These are phyloP conservation scores for Aspergillus sp. DNA, from an alignment of 2,329 filamentous ascomycete species.

Conservation along the genomic window DNA sequence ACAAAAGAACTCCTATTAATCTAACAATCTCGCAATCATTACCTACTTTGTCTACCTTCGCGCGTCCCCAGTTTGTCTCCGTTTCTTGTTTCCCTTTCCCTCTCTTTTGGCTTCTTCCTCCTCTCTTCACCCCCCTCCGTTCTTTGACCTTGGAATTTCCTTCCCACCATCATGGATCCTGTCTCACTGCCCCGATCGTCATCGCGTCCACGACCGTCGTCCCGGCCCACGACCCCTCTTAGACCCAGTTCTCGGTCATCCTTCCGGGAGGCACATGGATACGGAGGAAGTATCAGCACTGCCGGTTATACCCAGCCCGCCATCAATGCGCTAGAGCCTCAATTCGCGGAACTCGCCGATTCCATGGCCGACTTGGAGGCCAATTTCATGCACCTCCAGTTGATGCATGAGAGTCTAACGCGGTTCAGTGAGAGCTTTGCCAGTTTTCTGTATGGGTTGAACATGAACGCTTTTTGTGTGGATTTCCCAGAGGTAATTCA, in stretches of 20 bases:
- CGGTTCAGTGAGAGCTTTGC: slow-evolving; percentile 96
- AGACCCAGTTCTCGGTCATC: slow-evolving; percentile 87
- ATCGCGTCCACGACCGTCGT: slow-evolving; percentile 61
- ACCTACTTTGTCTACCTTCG: not conserved
- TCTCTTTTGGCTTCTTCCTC: not conserved
- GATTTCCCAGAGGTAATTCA: slow-evolving; percentile 82
- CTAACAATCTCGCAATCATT: not conserved
- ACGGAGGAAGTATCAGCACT: slow-evolving; percentile 34
- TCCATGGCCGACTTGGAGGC: slow-evolving; percentile 93
- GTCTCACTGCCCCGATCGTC: slow-evolving; percentile 46
- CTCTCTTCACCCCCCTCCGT: not conserved
- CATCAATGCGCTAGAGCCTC: slow-evolving; percentile 79
- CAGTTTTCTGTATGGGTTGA: slow-evolving; percentile 90
- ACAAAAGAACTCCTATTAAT: not conserved
- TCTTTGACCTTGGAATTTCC: slow-evolving; percentile 1
- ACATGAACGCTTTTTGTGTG: slow-evolving; percentile 99
- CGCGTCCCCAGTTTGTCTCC: not conserved
- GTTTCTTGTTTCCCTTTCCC: not conserved
- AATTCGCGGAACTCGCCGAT: slow-evolving; percentile 90
- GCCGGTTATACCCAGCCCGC: slow-evolving; percentile 53
- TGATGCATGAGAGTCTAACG: slow-evolving; percentile 92
- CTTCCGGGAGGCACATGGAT: slow-evolving; percentile 71
- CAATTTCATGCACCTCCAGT: slow-evolving; percentile 94
- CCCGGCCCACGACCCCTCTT: slow-evolving; percentile 86
- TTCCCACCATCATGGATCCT: slow-evolving; percentile 26